Conservation (phyloP, 228 moss, liverwort and hornwort genomes). For the Sphagnum fallax region DNA sequence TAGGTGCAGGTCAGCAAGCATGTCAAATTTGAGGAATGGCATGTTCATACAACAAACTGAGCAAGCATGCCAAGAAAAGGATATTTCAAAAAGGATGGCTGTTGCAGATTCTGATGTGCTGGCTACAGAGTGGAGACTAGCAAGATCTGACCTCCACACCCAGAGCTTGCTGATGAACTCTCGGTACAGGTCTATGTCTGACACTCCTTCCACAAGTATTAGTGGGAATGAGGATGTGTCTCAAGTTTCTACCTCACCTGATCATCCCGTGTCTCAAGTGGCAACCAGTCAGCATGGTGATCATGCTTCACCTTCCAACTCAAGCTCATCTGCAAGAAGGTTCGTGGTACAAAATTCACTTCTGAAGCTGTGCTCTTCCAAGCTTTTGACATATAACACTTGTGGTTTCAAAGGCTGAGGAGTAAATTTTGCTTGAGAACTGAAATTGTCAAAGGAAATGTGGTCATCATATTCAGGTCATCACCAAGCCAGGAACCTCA, state of each 20-base stretch:
- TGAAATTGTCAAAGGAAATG: no score
- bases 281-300: slow-evolving; percentile 10
- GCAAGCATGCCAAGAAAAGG: slow-evolving; percentile 2
- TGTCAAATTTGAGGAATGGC: slow-evolving; percentile 17
- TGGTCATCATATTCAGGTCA: no score
- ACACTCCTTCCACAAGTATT: slow-evolving; percentile 31
- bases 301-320: slow-evolving; percentile 24
- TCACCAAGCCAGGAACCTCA: not conserved
- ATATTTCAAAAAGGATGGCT: slow-evolving; percentile 2
- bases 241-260: slow-evolving; percentile 26
- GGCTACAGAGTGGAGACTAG: slow-evolving; percentile 20
- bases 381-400: no score
- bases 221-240: slow-evolving; percentile 37
- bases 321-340: slow-evolving; percentile 34
- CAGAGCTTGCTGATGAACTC: slow-evolving; percentile 1
- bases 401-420: no score
- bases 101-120: slow-evolving; percentile 12
- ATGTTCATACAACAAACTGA: slow-evolving; percentile 23
- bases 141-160: slow-evolving; percentile 3
- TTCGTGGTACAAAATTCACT: not conserved
- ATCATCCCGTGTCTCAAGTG: slow-evolving; percentile 13
- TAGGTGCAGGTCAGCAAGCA: slow-evolving; percentile 14
- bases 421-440: no score
- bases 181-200: slow-evolving; percentile 20
- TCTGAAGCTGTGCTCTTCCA: no score